Evolutionary conservation across 129 eudicot genomes (phyloP), one percentile per base, ranked within the genome.

Genomic region (Tanacetum coccineum): DNA sequence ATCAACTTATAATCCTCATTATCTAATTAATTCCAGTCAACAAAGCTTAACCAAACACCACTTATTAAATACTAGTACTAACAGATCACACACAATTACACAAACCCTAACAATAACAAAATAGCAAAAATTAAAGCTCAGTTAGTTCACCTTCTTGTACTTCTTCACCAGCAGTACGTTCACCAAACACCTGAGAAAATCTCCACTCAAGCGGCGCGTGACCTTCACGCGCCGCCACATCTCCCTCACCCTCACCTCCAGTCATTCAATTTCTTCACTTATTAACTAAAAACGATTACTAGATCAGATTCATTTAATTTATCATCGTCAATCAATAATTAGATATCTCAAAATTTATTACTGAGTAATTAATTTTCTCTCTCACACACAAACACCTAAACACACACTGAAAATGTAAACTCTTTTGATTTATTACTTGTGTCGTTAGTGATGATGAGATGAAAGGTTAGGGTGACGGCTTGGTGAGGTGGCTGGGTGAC

Each of bases 161-260:
- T 80, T 82, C 86, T 67, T 89, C 95, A 18, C 91, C 97, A 67
- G 91, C 84, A 47, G 85, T 68, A 28, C 87, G 84, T 79, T 86
- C 97, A 45, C 91, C 97, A 15, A 86, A 89, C 14, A 89, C 97
- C 91, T 89, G 95, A 36, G 97, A 84, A 59, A 86, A 89, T 70
- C 80, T 89, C 97, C 97, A 89, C 66, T 89, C 95, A 2, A 89
- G 88, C 86, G 89, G 85, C 82, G 85, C 73, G 45, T 83, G 89
- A 18, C 78, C 13, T 78, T 79, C 68, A 79, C 81, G 77, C 76
- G 93, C 85, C 48, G 77, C 76, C 28, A 51, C 80, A 55, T 79
- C 88, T 77, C 83, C 83, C 68, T 81, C 85, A 76, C 85, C 86
- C 61, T 84, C 88, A 78, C 83, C 88, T 74, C 83, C 90, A 70